phyloP scores from a whole-genome alignment of 345 rosid species.

The Toxicodendron radicans region DNA sequence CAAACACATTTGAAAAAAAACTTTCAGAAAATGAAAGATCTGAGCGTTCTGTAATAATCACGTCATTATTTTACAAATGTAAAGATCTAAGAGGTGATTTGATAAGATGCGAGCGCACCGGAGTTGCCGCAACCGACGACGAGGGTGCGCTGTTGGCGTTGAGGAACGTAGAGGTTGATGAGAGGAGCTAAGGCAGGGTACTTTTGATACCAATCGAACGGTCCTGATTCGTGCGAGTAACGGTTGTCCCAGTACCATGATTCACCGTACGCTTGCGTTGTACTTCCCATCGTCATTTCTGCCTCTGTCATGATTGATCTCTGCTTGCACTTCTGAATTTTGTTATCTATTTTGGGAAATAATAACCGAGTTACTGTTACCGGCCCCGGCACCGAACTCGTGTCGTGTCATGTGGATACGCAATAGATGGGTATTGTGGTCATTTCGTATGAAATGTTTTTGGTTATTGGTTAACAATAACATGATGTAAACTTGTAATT shows the following conservation, averaged over 20 bases:
- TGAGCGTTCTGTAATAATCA: background rate
- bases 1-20: background rate
- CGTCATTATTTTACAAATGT: background rate
- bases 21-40: conserved; percentile 7
- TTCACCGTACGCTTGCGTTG: conserved; percentile 82
- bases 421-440: background rate
- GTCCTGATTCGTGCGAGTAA: conserved; percentile 64
- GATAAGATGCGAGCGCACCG: conserved; percentile 33
- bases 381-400: too few relatives aligned
- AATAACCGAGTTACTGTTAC: background rate
- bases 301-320: conserved; percentile 4
- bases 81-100: background rate
- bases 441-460: background rate
- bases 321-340: background rate
- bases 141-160: conserved; percentile 52
- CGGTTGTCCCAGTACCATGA: conserved; percentile 88
- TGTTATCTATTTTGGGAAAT: background rate
- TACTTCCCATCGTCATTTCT: conserved; percentile 33
- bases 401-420: too few relatives aligned
- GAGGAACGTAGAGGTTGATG: conserved; percentile 67
- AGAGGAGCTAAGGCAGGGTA: conserved; percentile 78
- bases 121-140: conserved; percentile 92
- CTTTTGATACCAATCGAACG: conserved; percentile 95
- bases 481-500: too few relatives aligned
- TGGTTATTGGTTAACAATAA: too few relatives aligned